These are phyloP conservation scores for Ilyonectria mors-panacis DNA, from an alignment of 2,329 filamentous ascomycete species.

Conservation along the genomic window DNA sequence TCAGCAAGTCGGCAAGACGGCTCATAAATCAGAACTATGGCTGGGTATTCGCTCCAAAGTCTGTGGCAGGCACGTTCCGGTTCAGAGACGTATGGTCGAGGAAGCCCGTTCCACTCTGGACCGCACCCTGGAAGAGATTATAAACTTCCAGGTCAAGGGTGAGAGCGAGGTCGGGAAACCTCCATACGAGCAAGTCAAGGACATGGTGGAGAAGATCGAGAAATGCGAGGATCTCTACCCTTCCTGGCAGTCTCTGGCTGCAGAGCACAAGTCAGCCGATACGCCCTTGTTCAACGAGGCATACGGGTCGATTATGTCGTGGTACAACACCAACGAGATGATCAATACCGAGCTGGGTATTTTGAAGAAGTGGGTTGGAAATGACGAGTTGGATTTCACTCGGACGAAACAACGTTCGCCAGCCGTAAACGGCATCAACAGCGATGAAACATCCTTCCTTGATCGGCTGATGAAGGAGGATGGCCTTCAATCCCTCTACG, in stretches of 20 bases:
- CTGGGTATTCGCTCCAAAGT: slow-evolving; percentile 86
- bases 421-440: slow-evolving; percentile 75
- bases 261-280: slow-evolving; percentile 81
- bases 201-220: slow-evolving; percentile 91
- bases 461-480: slow-evolving; percentile 97
- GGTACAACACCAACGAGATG: slow-evolving; percentile 96
- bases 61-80: slow-evolving; percentile 85
- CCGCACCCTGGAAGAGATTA: slow-evolving; percentile 86
- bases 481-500: slow-evolving; percentile 91
- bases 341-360: slow-evolving; percentile 96
- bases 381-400: slow-evolving; percentile 92
- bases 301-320: slow-evolving; percentile 90
- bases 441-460: slow-evolving; percentile 93
- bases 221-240: slow-evolving; percentile 90
- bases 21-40: slow-evolving; percentile 88
- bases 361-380: slow-evolving; percentile 96
- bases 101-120: slow-evolving; percentile 83
- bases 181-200: slow-evolving; percentile 88
- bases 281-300: slow-evolving; percentile 85
- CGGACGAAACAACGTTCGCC: slow-evolving; percentile 79
- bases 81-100: slow-evolving; percentile 90
- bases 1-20: slow-evolving; percentile 70
- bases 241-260: slow-evolving; percentile 80
- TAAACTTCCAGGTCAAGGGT: slow-evolving; percentile 94
- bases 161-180: slow-evolving; percentile 92